phyloP scores from a whole-genome alignment of 169 alveolate genomes.

The Plasmodium relictum region DNA sequence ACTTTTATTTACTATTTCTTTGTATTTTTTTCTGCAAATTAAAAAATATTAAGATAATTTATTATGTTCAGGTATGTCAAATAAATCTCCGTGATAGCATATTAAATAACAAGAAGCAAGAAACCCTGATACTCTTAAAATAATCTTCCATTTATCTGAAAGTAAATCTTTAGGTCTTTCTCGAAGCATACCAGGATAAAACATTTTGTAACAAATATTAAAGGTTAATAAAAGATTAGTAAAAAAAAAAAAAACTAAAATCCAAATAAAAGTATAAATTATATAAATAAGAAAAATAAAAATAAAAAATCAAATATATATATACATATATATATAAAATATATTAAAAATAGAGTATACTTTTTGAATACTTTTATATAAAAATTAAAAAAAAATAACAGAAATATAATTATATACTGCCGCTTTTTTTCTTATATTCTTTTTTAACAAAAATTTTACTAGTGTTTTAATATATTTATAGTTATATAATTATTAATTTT shows the following conservation, averaged over 20 bases:
- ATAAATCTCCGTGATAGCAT: conserved; percentile 84
- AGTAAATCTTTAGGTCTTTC: conserved; percentile 81
- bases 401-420: too few species aligned
- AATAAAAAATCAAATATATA: neutral
- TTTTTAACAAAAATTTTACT: too few species aligned
- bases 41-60: conserved; percentile 70
- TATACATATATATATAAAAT: neutral
- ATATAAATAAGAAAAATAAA: too few species aligned
- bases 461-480: neutral
- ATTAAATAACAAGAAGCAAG: conserved; percentile 81
- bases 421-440: too few species aligned
- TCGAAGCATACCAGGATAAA: conserved; percentile 88
- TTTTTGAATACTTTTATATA: too few species aligned
- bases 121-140: conserved; percentile 81
- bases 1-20: neutral
- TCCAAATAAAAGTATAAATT: neutral
- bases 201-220: conserved; percentile 74
- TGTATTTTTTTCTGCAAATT: neutral
- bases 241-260: neutral
- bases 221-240: too few species aligned
- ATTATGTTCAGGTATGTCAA: conserved; percentile 87
- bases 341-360: too few species aligned
- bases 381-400: too few species aligned
- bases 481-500: neutral
- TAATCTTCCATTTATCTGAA: conserved; percentile 80